phyloP scores from a whole-genome alignment of 2,329 filamentous ascomycete genomes.

The Plectosphaerella plurivora region DNA sequence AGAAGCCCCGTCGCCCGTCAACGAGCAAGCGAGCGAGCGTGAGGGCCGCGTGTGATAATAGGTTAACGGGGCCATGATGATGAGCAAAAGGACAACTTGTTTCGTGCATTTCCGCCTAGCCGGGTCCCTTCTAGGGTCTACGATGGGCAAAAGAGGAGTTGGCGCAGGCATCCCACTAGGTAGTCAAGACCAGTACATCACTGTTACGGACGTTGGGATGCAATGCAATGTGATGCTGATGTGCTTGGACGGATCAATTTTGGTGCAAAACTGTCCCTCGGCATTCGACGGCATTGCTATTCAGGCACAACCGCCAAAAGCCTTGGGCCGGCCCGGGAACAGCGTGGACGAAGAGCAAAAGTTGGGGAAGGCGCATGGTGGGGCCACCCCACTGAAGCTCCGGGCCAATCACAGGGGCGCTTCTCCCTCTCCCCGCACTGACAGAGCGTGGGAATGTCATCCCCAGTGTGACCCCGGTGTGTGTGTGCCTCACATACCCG shows the following conservation, averaged over 20 bases:
- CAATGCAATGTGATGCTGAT: not conserved
- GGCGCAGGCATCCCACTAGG: not conserved
- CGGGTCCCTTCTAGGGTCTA: not conserved
- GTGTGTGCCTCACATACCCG: not conserved
- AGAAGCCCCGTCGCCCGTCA: not conserved
- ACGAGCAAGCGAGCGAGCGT: not conserved
- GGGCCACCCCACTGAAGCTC: not conserved
- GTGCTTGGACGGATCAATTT: not conserved
- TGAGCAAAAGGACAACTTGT: slow-evolving; percentile 1
- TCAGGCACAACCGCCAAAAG: slow-evolving; percentile 1
- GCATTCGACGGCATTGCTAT: slow-evolving; percentile 12
- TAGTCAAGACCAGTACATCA: not conserved
- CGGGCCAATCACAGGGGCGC: not conserved
- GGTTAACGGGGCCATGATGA: not conserved
- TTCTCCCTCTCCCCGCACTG: not conserved
- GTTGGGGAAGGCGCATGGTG: slow-evolving; percentile 1
- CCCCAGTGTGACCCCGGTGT: slow-evolving; percentile 3
- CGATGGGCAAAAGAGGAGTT: not conserved
- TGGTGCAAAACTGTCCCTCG: slow-evolving; percentile 2
- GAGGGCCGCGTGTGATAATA: not conserved
- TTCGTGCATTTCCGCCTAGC: slow-evolving; percentile 1
- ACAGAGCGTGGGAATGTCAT: not conserved
- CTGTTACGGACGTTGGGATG: not conserved
- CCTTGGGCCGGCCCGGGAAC: not conserved
- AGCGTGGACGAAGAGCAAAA: not conserved